These are phyloP conservation scores for Aegilops umbellulata DNA, from an alignment of 176 grass and related monocot genomes.

Conservation along the genomic window DNA sequence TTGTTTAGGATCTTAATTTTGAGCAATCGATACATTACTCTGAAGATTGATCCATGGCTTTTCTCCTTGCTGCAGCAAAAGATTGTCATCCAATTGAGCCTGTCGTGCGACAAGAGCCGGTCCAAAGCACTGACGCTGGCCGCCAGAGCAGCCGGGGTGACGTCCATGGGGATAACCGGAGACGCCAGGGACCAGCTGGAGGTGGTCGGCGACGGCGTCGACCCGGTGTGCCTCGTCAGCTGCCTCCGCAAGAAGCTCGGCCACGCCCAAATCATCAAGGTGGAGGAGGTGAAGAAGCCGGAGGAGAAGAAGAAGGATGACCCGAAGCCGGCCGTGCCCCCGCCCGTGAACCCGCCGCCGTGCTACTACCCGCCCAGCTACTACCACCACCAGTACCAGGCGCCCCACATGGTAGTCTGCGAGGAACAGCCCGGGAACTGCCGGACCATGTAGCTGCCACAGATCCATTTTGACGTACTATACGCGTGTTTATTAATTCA, in stretches of 20 bases:
- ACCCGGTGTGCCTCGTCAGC: slow-evolving; percentile 39
- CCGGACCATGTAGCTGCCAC: slow-evolving; percentile 24
- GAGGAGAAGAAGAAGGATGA: slow-evolving; percentile 1
- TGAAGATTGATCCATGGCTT: neutral
- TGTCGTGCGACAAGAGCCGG: slow-evolving; percentile 37
- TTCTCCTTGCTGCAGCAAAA: slow-evolving; percentile 41
- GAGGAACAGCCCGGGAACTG: slow-evolving; percentile 20
- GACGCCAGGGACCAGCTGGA: slow-evolving; percentile 51
- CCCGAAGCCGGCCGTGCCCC: neutral
- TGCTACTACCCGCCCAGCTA: slow-evolving; percentile 1
- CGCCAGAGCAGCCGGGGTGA: slow-evolving; percentile 36
- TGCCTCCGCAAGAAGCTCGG: slow-evolving; percentile 58
- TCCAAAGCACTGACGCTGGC: slow-evolving; percentile 33
- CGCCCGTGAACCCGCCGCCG: neutral
- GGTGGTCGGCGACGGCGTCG: slow-evolving; percentile 58
- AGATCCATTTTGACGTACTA: neutral
- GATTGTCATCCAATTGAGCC: slow-evolving; percentile 54
- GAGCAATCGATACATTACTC: neutral
- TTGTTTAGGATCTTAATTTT: neutral
- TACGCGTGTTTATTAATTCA: neutral
- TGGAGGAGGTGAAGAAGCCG: slow-evolving; percentile 45
- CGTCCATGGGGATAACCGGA: slow-evolving; percentile 38
- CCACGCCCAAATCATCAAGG: slow-evolving; percentile 40
- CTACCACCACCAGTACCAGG: slow-evolving; percentile 1
- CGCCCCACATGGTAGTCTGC: slow-evolving; percentile 24